Evolutionary conservation across 2,329 filamentous ascomycete genomes (phyloP), one percentile per base, ranked within the genome.

Genomic region (Tolypocladium tundrense): DNA sequence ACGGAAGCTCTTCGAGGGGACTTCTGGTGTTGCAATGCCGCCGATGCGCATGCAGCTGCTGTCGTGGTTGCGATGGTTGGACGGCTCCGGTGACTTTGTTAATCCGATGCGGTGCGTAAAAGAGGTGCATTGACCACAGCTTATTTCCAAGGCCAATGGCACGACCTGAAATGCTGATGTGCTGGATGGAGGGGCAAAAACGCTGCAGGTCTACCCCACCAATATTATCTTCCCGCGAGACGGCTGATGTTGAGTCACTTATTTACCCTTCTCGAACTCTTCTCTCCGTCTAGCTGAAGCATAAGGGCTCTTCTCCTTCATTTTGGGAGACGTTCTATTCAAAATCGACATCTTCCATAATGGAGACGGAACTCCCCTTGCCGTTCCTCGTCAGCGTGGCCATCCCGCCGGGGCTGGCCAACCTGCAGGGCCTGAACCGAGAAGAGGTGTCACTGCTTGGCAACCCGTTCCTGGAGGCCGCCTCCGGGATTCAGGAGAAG

Each of bases 321-420:
- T n/a, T 54, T n/a, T 45, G 39, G 21, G 35, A 52, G 51, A 27
- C 52, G 37, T 53, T 24, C 16, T 27, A 24, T 9, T 31, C 11
- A 3, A 37, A 13, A 54, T 19, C 21, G n/a, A 24, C 7, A 27
- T 40, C 35, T 31, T 54, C 37, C 40, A 42, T 9, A 61, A 87
- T 87, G 84, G 85, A 87, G 71, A 84, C 83, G 37, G 84, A 80
- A 60, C 76, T 86, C 27, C 82, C 84, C 11, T 73, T 87, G 56
- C 85, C 84, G 31, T 86, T 87, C 67, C 74, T 87, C 60, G 75
- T 85, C 70, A 78, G 79, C 66, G 78, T 86, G 60, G 75, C 79
- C 61, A 74, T 81, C 54, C 76, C 78, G 1, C 76, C 77, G 33
- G 76, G 74, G 50, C 72, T 82, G 61, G 71, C 73, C 57, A 74